phyloP scores from a whole-genome alignment of 1,284 basidiomycete genomes.

The Fomitopsis palustris region DNA sequence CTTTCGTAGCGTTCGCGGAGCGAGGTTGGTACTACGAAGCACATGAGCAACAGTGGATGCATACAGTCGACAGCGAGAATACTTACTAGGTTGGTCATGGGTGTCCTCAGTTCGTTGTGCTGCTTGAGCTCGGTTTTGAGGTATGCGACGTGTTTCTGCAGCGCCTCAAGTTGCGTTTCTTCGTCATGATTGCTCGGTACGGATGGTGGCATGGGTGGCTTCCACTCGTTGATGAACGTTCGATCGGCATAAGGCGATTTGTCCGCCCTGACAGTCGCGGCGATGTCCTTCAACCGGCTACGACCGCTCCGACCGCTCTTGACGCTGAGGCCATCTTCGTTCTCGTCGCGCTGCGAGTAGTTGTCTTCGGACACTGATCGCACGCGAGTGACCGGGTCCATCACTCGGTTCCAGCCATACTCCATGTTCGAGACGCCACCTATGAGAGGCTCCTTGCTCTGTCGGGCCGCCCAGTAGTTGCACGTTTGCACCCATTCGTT shows the following conservation, averaged over 20 bases:
- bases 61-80: constrained; percentile 6
- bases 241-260: constrained; percentile 74
- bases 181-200: constrained; percentile 87
- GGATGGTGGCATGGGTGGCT: constrained; percentile 79
- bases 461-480: constrained; percentile 97
- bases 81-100: constrained; percentile 80
- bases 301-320: constrained; percentile 65
- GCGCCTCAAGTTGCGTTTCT: constrained; percentile 85
- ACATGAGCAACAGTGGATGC: not conserved
- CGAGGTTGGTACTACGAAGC: constrained; percentile 71
- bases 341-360: constrained; percentile 44
- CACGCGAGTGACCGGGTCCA: constrained; percentile 47
- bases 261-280: constrained; percentile 56
- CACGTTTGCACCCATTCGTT: constrained; percentile 98
- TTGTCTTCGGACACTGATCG: constrained; percentile 56
- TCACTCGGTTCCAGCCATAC: constrained; percentile 91
- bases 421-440: constrained; percentile 99
- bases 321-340: constrained; percentile 61
- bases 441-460: constrained; percentile 88
- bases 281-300: constrained; percentile 64
- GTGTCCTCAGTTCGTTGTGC: constrained; percentile 82
- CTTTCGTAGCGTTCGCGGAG: constrained; percentile 72
- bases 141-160: constrained; percentile 74
- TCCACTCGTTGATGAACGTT: constrained; percentile 92
- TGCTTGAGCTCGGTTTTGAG: constrained; percentile 78